Evolutionary conservation across 208 protist species (phyloP), one percentile per base, ranked within the genome.

Genomic region (Trypanosoma rangeli): DNA sequence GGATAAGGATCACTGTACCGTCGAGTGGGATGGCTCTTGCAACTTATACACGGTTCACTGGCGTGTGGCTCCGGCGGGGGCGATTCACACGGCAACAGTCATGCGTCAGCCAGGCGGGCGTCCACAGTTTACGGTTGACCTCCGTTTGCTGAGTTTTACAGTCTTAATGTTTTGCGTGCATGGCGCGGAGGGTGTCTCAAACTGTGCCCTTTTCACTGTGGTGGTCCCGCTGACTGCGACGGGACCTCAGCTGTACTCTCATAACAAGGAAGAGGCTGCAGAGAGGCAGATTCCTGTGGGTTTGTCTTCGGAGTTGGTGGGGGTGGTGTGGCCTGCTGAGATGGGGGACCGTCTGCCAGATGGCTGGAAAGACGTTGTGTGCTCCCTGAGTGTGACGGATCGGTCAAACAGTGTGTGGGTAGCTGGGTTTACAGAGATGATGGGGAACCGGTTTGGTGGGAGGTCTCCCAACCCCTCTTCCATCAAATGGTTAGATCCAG

Each of bases 1-100:
- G 26, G 64, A 68, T 8, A 64, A 65, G 12, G 13, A 37, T 0
- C 33, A 37, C 15, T 70, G 58, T 37, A 48, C 70, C 10, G 28
- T 76, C 7, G 26, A 62, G 44, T 76, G 71, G 71, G 49, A 42
- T 55, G 65, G 71, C 8, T 76, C 71, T 1, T 71, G 71, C 66
- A 18, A 1, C 9, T 37, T 37, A 0, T 71, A 76, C 33, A 35
- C 9, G 20, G 28, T 76, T 59, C 64, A 37, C 20, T 76, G 71
- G 71, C 4, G 71, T 24, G 56, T 64, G 13, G 63, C 55, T 18
- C 18, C 64, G 18, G 49, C 49, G n/a, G 63, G 63, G 39, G 56
- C 39, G 20, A 58, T 76, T 46, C 10, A 64, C 22, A 59, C 49
- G 20, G 59, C 60, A 60, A 22, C 28, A 1, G 42, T 76, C 46